A percentile compares a stretch with the other conserved stretches of the same genome.
These are phyloP conservation scores for Saccharomyces uvarum DNA, from an alignment of 1,139 yeast genomes.

Conservation along the genomic window DNA sequence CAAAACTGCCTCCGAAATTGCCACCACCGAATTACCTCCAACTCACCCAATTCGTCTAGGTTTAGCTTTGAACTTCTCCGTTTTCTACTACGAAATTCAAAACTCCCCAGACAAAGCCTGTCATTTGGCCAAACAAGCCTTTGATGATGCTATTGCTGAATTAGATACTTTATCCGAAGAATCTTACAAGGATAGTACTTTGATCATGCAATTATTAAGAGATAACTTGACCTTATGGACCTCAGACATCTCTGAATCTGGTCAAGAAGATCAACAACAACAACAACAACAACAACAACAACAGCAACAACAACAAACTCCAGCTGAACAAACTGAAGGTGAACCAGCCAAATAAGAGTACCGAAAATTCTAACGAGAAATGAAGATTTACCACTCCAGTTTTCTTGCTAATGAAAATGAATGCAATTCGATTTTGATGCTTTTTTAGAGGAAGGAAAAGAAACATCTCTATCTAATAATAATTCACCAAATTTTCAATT, in stretches of 20 bases:
- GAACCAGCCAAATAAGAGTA: constrained; percentile 22
- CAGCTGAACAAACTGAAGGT: constrained; percentile 41
- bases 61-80: constrained; percentile 94
- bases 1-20: constrained; percentile 92
- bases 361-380: not conserved
- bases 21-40: constrained; percentile 93
- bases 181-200: constrained; percentile 94
- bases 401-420: constrained; percentile 1
- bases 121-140: constrained; percentile 95
- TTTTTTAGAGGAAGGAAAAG: not conserved
- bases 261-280: constrained; percentile 40
- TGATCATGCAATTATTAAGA: constrained; percentile 95
- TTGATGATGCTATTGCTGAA: constrained; percentile 97
- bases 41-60: constrained; percentile 98
- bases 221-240: constrained; percentile 98
- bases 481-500: not conserved
- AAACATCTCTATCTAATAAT: not conserved
- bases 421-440: not conserved
- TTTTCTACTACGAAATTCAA: constrained; percentile 94
- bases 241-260: constrained; percentile 86
- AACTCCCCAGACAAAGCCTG: constrained; percentile 98
- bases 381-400: constrained; percentile 1
- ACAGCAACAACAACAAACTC: constrained; percentile 29
- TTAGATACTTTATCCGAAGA: constrained; percentile 94
- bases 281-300: constrained; percentile 12